Conservation (phyloP, 2,329 filamentous ascomycete genomes). For the Apiospora kogelbergensis region DNA sequence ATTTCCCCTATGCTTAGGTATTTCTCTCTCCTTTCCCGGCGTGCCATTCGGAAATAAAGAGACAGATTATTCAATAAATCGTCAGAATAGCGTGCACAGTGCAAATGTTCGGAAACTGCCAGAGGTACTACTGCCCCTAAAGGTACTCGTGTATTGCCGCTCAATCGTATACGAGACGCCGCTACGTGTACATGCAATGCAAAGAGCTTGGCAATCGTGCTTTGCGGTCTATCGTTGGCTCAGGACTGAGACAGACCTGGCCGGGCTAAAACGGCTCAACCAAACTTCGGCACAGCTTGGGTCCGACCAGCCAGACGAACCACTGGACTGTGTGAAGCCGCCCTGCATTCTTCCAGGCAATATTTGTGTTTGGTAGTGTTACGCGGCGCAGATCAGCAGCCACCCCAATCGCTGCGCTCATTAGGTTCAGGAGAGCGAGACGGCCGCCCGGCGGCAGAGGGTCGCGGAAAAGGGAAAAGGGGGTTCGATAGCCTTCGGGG, state of each 20-base stretch:
- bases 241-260: not conserved
- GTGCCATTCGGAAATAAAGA: not conserved
- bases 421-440: not conserved
- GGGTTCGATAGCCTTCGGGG: not conserved
- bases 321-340: slow-evolving; percentile 3
- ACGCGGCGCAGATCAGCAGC: not conserved
- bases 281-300: not conserved
- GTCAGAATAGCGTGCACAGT: not conserved
- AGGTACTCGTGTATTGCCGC: not conserved
- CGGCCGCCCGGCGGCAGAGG: not conserved
- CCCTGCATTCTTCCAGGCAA: not conserved
- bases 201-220: not conserved
- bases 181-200: slow-evolving; percentile 1
- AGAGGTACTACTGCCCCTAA: not conserved
- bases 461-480: not conserved
- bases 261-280: not conserved
- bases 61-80: not conserved
- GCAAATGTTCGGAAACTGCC: not conserved
- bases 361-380: not conserved
- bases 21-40: too few relatives aligned
- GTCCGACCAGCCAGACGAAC: not conserved
- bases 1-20: too few relatives aligned
- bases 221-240: not conserved
- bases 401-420: not conserved
- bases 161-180: not conserved